Evolutionary conservation across 495 filamentous ascomycete genomes (phyloP).

Genomic region (Hypoxylon intermedium): DNA sequence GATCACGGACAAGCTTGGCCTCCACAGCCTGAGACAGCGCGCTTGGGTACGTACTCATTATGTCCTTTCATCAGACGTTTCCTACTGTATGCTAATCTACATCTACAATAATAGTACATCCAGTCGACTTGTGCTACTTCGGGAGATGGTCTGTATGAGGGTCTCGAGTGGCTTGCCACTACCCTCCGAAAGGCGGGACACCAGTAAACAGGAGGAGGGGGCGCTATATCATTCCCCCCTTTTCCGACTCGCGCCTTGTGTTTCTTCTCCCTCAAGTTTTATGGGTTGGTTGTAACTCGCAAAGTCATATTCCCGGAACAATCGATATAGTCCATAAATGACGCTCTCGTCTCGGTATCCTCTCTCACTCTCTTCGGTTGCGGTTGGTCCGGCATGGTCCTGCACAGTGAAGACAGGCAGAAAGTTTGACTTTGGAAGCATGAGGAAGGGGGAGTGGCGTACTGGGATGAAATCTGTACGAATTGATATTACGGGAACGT

Average conservation of each 20-base stretch:
- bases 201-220: constrained; percentile 63
- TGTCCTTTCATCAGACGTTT: constrained; percentile 8
- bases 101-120: constrained; percentile 93
- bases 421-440: constrained; percentile 55
- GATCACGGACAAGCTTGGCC: constrained; percentile 99
- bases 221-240: constrained; percentile 26
- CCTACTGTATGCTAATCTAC: constrained; percentile 31
- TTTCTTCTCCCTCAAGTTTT: constrained; percentile 44
- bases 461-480: constrained; percentile 58
- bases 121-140: constrained; percentile 99
- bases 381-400: constrained; percentile 48
- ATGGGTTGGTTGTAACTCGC: constrained; percentile 58
- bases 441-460: constrained; percentile 48
- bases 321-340: constrained; percentile 56
- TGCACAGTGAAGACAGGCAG: constrained; percentile 44
- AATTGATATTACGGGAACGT: constrained; percentile 52
- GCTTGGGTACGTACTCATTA: constrained; percentile 81
- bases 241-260: constrained; percentile 35
- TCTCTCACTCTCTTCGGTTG: constrained; percentile 43
- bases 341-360: constrained; percentile 43
- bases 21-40: constrained; percentile 96
- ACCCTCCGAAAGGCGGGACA: constrained; percentile 91
- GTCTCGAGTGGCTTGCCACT: constrained; percentile 98
- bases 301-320: constrained; percentile 51
- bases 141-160: constrained; percentile 99